Conservation (phyloP, 1,139 yeast species). For the Yamadazyma diospyri region DNA sequence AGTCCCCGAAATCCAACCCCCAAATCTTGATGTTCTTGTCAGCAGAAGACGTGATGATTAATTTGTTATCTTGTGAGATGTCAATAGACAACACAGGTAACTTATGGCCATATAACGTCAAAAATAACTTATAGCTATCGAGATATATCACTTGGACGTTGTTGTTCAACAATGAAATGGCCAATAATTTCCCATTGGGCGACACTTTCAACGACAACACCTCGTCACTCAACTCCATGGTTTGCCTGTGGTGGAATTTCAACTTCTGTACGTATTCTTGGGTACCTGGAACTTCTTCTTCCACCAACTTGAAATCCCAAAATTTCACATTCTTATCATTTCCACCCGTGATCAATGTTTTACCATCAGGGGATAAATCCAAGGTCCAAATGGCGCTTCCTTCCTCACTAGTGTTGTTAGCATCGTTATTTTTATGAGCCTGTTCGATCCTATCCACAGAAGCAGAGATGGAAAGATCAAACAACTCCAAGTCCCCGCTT, state of each 20-base stretch:
- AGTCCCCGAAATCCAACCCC: slow-evolving; percentile 99
- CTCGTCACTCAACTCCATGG: slow-evolving; percentile 83
- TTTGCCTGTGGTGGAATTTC: slow-evolving; percentile 68
- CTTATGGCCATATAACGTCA: slow-evolving; percentile 92
- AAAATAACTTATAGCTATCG: slow-evolving; percentile 80
- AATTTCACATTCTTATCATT: slow-evolving; percentile 87
- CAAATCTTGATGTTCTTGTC: slow-evolving; percentile 96
- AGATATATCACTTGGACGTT: slow-evolving; percentile 90
- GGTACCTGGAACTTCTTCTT: slow-evolving; percentile 70
- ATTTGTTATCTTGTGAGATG: slow-evolving; percentile 81
- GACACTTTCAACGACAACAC: slow-evolving; percentile 79
- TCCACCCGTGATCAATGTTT: slow-evolving; percentile 83
- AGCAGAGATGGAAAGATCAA: slow-evolving; percentile 83
- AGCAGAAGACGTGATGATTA: slow-evolving; percentile 89
- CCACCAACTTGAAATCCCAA: slow-evolving; percentile 76
- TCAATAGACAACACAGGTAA: slow-evolving; percentile 90
- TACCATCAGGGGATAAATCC: slow-evolving; percentile 85
- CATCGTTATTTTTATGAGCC: slow-evolving; percentile 49
- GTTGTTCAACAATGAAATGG: slow-evolving; percentile 83
- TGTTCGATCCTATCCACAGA: slow-evolving; percentile 64
- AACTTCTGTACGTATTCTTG: slow-evolving; percentile 49
- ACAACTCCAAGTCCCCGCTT: slow-evolving; percentile 78
- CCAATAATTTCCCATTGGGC: slow-evolving; percentile 72
- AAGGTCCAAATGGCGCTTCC: slow-evolving; percentile 89
- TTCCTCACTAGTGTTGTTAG: slow-evolving; percentile 22